A percentile compares a stretch with the other conserved stretches of the same genome.
Conservation (phyloP, 768 basidiomycete genomes). For the Suillus americanus region DNA sequence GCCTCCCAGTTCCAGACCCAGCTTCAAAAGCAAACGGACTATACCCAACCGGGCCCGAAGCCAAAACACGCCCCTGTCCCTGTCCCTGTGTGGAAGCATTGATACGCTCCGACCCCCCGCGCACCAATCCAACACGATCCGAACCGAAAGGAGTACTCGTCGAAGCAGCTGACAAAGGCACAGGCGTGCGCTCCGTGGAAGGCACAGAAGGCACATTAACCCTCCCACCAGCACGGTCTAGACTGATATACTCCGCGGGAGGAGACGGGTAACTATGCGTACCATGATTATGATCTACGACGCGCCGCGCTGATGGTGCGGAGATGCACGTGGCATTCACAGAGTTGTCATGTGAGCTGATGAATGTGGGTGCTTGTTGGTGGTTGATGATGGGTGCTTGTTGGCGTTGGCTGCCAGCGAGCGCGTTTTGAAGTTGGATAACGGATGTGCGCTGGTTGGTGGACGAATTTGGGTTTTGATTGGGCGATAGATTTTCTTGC, state of each 20-base stretch:
- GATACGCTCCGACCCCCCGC: not conserved
- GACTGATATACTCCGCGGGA: slow-evolving; percentile 19
- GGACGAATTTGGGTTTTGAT: not conserved
- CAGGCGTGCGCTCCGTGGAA: not conserved
- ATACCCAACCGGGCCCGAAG: not conserved
- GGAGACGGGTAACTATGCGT: slow-evolving; percentile 27
- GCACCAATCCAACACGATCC: not conserved
- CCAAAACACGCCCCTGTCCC: not conserved
- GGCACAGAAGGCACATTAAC: not conserved
- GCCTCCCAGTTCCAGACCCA: slow-evolving; percentile 10
- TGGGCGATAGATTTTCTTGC: not conserved
- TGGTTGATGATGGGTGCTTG: not conserved
- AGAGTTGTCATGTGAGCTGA: slow-evolving; percentile 20
- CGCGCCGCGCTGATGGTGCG: slow-evolving; percentile 12
- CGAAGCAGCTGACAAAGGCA: not conserved
- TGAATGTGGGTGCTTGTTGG: slow-evolving; percentile 12
- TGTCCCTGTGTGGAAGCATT: not conserved
- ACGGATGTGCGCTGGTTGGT: not conserved
- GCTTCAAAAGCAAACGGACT: slow-evolving; percentile 6
- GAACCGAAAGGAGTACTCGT: not conserved
- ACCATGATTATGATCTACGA: not conserved
- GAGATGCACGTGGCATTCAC: slow-evolving; percentile 11
- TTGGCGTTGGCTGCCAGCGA: not conserved
- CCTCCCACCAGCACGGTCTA: not conserved
- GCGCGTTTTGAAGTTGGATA: not conserved